phyloP scores from a whole-genome alignment of 2,329 filamentous ascomycete species.

The Phoma herbarum region DNA sequence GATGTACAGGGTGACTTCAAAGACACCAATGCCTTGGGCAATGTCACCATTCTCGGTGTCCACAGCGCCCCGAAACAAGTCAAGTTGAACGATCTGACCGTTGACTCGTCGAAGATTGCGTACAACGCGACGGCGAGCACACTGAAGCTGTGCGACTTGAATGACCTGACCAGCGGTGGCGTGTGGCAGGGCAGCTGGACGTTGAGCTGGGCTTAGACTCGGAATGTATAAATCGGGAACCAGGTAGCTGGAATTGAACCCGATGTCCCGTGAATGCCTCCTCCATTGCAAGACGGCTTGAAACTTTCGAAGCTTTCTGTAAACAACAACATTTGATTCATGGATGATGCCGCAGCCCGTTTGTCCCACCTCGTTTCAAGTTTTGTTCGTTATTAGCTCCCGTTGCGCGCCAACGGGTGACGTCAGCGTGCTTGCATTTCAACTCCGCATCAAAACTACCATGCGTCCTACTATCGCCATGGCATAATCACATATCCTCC shows the following conservation, averaged over 20 bases:
- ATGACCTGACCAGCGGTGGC: constrained; percentile 59
- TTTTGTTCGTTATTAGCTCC: constrained; percentile 20
- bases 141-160: constrained; percentile 62
- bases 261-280: neutral
- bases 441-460: constrained; percentile 16
- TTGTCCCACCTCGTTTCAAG: constrained; percentile 29
- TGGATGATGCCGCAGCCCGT: constrained; percentile 16
- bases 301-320: neutral
- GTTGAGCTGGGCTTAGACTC: constrained; percentile 59
- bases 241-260: neutral
- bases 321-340: constrained; percentile 6
- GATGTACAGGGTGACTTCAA: constrained; percentile 61
- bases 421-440: constrained; percentile 25
- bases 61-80: constrained; percentile 47
- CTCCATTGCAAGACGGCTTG: neutral
- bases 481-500: constrained; percentile 19
- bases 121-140: constrained; percentile 60
- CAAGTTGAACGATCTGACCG: constrained; percentile 58
- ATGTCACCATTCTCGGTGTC: constrained; percentile 71
- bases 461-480: neutral
- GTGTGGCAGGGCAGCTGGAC: constrained; percentile 69
- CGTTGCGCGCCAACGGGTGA: constrained; percentile 30
- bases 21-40: constrained; percentile 67
- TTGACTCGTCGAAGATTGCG: constrained; percentile 56
- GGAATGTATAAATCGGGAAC: neutral